Evolutionary conservation across 192 early-diverging fungal species (phyloP).

Genomic region (Gigaspora rosea): DNA sequence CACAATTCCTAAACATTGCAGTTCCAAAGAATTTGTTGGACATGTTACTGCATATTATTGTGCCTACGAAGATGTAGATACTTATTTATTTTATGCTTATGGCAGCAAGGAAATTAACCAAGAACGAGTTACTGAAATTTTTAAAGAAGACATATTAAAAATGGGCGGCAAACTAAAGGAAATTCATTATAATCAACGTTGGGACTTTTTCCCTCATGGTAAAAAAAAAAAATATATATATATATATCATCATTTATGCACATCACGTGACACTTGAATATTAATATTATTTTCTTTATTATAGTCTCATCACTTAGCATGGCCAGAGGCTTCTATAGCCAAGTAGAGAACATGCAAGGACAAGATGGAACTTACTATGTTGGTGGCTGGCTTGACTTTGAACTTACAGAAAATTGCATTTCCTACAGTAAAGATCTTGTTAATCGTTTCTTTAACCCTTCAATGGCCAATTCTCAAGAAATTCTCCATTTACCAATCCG

Average conservation of each 20-base stretch:
- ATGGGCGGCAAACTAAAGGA: conserved; percentile 19
- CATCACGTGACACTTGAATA: not conserved
- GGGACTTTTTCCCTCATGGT: conserved; percentile 33
- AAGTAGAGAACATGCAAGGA: conserved; percentile 21
- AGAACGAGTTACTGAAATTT: conserved; percentile 13
- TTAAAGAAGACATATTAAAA: conserved; percentile 1
- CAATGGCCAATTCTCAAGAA: not conserved
- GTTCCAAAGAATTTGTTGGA: conserved; percentile 15
- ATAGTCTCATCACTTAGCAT: conserved; percentile 22
- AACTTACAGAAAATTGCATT: conserved; percentile 16
- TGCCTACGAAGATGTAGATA: conserved; percentile 7
- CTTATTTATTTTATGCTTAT: conserved; percentile 21
- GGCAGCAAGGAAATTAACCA: not conserved
- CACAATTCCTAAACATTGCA: conserved; percentile 23
- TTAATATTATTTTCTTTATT: not conserved
- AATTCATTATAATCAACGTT: conserved; percentile 28
- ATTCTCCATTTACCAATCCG: conserved; percentile 8
- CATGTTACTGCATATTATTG: conserved; percentile 20
- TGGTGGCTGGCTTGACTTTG: conserved; percentile 28
- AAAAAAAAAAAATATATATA: not conserved
- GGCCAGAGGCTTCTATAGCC: conserved; percentile 17
- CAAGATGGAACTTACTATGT: conserved; percentile 16
- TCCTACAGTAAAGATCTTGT: conserved; percentile 13
- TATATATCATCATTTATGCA: not conserved
- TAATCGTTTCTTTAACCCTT: not conserved